Conservation (phyloP, 192 early-diverging fungal species). For the Backusella tarrabulga region DNA sequence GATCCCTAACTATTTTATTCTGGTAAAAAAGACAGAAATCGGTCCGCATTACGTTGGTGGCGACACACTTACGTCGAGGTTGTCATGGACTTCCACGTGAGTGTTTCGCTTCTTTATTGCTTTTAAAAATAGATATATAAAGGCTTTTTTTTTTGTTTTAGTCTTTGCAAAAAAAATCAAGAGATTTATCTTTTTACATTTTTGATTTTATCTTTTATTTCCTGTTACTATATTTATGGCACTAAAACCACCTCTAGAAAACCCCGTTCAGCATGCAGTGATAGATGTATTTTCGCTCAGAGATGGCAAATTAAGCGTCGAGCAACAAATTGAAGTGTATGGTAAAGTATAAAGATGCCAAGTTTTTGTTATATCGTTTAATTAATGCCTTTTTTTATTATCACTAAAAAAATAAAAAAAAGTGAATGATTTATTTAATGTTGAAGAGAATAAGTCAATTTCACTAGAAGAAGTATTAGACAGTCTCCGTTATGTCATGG, state of each 20-base stretch:
- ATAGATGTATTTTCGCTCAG: slow-evolving; percentile 12
- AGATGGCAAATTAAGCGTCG: slow-evolving; percentile 43
- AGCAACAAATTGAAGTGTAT: slow-evolving; percentile 65
- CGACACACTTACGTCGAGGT: not conserved
- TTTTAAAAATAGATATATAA: not conserved
- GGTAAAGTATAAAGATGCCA: slow-evolving; percentile 18
- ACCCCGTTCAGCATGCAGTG: not conserved
- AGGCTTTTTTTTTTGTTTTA: not conserved
- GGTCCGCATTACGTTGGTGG: not conserved
- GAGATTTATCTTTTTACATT: not conserved
- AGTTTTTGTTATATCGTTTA: not conserved
- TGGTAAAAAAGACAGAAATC: not conserved
- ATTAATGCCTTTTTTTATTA: not conserved
- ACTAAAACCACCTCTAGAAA: slow-evolving; percentile 13
- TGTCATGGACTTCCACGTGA: not conserved
- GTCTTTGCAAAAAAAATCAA: not conserved
- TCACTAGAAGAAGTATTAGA: slow-evolving; percentile 80
- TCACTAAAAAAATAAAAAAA: slow-evolving; percentile 3
- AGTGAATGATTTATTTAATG: slow-evolving; percentile 85
- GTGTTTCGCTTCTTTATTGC: slow-evolving; percentile 2
- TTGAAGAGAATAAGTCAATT: slow-evolving; percentile 62
- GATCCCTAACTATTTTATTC: not conserved
- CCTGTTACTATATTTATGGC: slow-evolving; percentile 3
- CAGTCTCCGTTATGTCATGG: slow-evolving; percentile 92
- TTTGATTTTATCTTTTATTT: not conserved